A percentile compares a stretch with the other conserved stretches of the same genome.
phyloP scores from a whole-genome alignment of 345 rosid genomes.

The Geranium rotundifolium region DNA sequence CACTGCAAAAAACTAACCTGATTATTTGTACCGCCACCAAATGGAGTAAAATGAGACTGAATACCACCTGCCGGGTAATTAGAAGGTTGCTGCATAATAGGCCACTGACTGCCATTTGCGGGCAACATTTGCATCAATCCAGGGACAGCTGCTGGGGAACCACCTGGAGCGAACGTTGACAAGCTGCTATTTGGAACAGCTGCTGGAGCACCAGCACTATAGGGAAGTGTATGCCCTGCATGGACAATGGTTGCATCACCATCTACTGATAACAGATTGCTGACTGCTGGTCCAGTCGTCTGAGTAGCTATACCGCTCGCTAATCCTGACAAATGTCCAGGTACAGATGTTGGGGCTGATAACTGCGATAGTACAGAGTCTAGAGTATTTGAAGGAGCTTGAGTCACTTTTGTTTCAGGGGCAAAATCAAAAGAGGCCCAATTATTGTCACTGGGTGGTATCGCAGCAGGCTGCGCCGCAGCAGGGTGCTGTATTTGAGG shows the following conservation, averaged over 20 bases:
- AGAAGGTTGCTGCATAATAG: constrained; percentile 32
- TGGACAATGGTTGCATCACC: constrained; percentile 18
- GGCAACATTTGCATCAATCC: constrained; percentile 21
- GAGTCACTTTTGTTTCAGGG: constrained; percentile 37
- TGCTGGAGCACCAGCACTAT: constrained; percentile 16
- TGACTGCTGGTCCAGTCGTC: constrained; percentile 18
- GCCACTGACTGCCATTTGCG: constrained; percentile 27
- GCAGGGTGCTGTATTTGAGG: constrained; percentile 32
- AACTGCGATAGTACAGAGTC: constrained; percentile 79
- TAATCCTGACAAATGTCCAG: constrained; percentile 34
- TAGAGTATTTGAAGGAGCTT: constrained; percentile 43
- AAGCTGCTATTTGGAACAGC: constrained; percentile 18
- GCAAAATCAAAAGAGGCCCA: constrained; percentile 72
- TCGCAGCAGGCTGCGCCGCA: constrained; percentile 27
- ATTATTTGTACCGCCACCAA: constrained; percentile 35
- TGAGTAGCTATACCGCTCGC: constrained; percentile 20
- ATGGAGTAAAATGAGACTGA: constrained; percentile 32
- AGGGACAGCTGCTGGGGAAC: constrained; percentile 19
- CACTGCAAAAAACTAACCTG: constrained; percentile 33
- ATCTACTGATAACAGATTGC: constrained; percentile 17
- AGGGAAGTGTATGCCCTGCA: constrained; percentile 19
- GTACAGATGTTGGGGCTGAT: constrained; percentile 36
- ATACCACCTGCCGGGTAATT: constrained; percentile 29
- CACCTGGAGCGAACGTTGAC: constrained; percentile 22
- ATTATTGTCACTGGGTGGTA: constrained; percentile 37